These are phyloP conservation scores for Plasmodium fragile DNA, from an alignment of 169 alveolate genomes.

Conservation along the genomic window DNA sequence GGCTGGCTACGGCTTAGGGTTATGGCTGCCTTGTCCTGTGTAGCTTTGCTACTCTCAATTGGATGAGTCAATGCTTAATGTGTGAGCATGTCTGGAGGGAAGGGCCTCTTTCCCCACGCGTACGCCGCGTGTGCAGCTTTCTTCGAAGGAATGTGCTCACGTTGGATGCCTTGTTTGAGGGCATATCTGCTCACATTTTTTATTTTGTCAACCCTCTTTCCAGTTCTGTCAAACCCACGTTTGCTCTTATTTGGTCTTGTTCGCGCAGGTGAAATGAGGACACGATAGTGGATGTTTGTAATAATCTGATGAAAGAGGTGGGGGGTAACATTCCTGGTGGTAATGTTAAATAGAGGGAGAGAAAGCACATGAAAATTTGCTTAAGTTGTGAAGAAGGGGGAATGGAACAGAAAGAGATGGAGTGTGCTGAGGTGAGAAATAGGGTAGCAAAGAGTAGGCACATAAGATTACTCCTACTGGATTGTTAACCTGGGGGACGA, in stretches of 20 bases:
- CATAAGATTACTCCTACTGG: not conserved
- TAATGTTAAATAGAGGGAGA: not conserved
- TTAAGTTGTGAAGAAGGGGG: not conserved
- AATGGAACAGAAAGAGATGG: not conserved
- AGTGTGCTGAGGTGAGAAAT: not conserved
- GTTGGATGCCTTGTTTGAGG: not conserved
- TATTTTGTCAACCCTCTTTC: not conserved
- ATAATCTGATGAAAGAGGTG: not conserved
- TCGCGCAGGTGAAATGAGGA: not conserved
- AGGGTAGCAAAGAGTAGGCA: not conserved
- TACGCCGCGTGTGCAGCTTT: not conserved
- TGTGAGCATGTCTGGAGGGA: not conserved
- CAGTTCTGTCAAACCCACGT: not conserved
- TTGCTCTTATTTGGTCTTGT: not conserved
- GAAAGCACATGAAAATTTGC: not conserved
- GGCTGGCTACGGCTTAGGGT: not conserved
- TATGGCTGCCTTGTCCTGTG: not conserved
- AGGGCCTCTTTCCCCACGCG: not conserved
- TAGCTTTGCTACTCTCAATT: not conserved
- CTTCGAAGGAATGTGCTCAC: not conserved
- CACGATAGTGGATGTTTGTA: not conserved
- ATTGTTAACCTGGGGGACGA: not conserved
- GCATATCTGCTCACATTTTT: not conserved
- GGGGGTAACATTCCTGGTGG: not conserved
- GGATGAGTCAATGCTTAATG: not conserved